Percentiles rank a stretch among this genome's conserved stretches.
phyloP scores from a whole-genome alignment of 345 rosid species.

The Citrus unshiu region DNA sequence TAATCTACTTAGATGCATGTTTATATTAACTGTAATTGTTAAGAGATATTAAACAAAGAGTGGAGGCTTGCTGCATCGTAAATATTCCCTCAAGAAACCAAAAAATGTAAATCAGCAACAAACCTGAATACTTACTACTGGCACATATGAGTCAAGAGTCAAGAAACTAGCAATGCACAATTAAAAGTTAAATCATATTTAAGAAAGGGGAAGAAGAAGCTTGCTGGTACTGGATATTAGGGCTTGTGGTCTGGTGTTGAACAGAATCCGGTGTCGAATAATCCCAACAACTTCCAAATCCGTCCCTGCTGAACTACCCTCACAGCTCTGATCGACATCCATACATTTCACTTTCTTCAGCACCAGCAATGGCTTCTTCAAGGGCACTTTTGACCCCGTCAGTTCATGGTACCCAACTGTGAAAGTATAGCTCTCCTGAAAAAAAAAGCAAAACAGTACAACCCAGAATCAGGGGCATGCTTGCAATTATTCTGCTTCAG shows the following conservation, averaged over 20 bases:
- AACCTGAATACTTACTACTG: too few species aligned
- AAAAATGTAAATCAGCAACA: too few species aligned
- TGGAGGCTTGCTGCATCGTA: too few species aligned
- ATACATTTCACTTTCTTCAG: slow-evolving; percentile 55
- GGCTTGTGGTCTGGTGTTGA: slow-evolving; percentile 81
- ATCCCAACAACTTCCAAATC: slow-evolving; percentile 71
- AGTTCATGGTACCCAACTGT: slow-evolving; percentile 83
- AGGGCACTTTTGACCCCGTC: slow-evolving; percentile 47
- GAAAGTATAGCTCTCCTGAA: slow-evolving; percentile 67
- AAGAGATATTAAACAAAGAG: too few species aligned
- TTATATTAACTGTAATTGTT: neutral
- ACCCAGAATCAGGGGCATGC: too few species aligned
- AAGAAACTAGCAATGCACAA: neutral
- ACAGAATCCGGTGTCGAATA: slow-evolving; percentile 69
- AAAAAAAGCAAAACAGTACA: neutral
- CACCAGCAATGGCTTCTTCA: slow-evolving; percentile 72
- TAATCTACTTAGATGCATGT: neutral
- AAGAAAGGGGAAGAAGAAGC: neutral
- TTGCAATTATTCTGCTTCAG: too few species aligned
- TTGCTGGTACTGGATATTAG: slow-evolving; percentile 56
- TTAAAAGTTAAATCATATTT: neutral
- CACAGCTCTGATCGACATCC: slow-evolving; percentile 23
- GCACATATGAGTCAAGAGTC: neutral
- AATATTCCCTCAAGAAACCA: too few species aligned
- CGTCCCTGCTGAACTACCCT: slow-evolving; percentile 19